Evolutionary conservation across 345 rosid genomes (phyloP).

Genomic region (Punica granatum): DNA sequence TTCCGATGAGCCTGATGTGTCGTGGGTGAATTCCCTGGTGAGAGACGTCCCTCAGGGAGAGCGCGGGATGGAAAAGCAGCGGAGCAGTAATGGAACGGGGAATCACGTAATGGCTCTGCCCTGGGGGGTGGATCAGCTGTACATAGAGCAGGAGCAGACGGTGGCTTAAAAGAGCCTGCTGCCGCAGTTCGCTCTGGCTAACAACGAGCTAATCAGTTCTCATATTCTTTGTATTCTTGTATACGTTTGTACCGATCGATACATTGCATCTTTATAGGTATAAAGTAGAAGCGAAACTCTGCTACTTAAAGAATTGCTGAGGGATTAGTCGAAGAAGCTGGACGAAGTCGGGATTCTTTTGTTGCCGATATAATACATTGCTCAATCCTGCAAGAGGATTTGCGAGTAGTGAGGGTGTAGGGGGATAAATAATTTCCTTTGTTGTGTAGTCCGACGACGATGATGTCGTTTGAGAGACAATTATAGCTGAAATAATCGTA

Average conservation of each 20-base stretch:
- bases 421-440: not conserved
- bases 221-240: constrained; percentile 14
- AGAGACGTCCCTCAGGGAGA: constrained; percentile 50
- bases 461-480: not conserved
- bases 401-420: not conserved
- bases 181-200: not conserved
- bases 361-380: not conserved
- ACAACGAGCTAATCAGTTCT: not conserved
- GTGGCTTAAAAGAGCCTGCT: constrained; percentile 9
- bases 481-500: not conserved
- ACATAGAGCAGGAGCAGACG: constrained; percentile 15
- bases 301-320: not conserved
- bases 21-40: constrained; percentile 87
- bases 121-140: constrained; percentile 2
- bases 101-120: not conserved
- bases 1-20: constrained; percentile 72
- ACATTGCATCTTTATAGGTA: not conserved
- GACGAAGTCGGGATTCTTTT: not conserved
- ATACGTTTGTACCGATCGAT: not conserved
- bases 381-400: not conserved
- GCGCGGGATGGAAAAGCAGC: not conserved
- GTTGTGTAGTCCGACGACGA: not conserved
- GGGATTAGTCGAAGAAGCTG: not conserved
- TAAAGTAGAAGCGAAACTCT: not conserved
- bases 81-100: not conserved